Evolutionary conservation across 1,284 basidiomycete genomes (phyloP).

Genomic region (Tilletia horrida): DNA sequence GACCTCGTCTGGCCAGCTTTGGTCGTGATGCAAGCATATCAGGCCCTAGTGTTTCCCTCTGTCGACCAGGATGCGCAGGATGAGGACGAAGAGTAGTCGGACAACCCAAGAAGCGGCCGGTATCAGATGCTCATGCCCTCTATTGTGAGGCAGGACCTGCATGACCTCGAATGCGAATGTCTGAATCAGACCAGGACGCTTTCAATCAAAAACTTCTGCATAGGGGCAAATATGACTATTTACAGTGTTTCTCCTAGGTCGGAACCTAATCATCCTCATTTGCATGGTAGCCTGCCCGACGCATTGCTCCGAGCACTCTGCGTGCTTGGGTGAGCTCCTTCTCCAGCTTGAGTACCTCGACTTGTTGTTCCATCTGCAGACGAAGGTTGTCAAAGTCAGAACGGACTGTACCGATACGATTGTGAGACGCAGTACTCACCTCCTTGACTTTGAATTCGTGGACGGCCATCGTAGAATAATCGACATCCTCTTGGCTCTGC

Average conservation of each 20-base stretch:
- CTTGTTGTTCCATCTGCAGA: slow-evolving; percentile 92
- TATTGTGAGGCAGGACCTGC: too few species aligned
- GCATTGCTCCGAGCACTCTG: slow-evolving; percentile 38
- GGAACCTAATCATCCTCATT: slow-evolving; percentile 38
- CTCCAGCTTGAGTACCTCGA: slow-evolving; percentile 92
- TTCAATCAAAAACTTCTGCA: too few species aligned
- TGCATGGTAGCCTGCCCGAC: slow-evolving; percentile 51
- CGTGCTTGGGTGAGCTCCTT: slow-evolving; percentile 71
- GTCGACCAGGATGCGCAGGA: neutral
- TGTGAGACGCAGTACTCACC: slow-evolving; percentile 21
- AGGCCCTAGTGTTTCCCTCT: neutral
- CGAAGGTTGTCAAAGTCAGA: neutral
- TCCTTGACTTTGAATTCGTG: slow-evolving; percentile 83
- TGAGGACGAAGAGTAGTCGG: neutral
- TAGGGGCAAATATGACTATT: too few species aligned
- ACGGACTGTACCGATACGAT: neutral
- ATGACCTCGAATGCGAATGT: too few species aligned
- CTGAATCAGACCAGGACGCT: too few species aligned
- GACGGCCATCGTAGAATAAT: slow-evolving; percentile 86
- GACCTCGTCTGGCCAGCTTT: neutral
- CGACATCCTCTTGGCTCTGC: slow-evolving; percentile 70
- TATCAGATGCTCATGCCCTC: too few species aligned
- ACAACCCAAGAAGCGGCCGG: too few species aligned
- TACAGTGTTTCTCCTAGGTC: too few species aligned
- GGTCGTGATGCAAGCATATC: neutral